These are phyloP conservation scores for Teratosphaeria destructans DNA, from an alignment of 2,329 filamentous ascomycete species.

Conservation along the genomic window DNA sequence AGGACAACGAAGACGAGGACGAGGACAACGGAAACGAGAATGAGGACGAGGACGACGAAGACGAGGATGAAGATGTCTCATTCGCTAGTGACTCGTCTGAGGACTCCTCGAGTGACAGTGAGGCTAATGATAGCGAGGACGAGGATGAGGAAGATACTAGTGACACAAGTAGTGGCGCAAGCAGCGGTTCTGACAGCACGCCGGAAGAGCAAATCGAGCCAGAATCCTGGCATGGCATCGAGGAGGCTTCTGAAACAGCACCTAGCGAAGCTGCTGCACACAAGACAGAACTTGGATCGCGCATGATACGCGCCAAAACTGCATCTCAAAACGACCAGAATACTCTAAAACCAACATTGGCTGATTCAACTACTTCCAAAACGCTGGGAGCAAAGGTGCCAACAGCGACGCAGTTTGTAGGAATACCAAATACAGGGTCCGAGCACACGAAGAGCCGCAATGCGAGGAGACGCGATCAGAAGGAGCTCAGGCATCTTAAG, in stretches of 20 bases:
- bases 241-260: not conserved
- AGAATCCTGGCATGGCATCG: slow-evolving; percentile 2
- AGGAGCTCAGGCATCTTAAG: slow-evolving; percentile 43
- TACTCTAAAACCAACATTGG: not conserved
- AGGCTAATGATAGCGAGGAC: not conserved
- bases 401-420: not conserved
- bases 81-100: not conserved
- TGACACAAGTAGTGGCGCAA: slow-evolving; percentile 9
- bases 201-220: slow-evolving; percentile 4
- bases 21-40: slow-evolving; percentile 5
- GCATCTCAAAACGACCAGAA: not conserved
- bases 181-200: slow-evolving; percentile 8
- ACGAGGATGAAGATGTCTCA: slow-evolving; percentile 3
- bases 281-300: slow-evolving; percentile 1
- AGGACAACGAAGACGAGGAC: slow-evolving; percentile 3
- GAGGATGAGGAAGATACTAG: slow-evolving; percentile 8
- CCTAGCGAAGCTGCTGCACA: not conserved
- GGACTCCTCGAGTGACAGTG: not conserved
- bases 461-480: slow-evolving; percentile 39
- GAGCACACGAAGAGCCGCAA: slow-evolving; percentile 46
- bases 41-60: slow-evolving; percentile 6
- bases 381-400: not conserved
- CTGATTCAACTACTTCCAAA: not conserved
- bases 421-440: slow-evolving; percentile 37
- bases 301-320: not conserved